Percentiles rank a stretch among this genome's conserved stretches.
Conservation (phyloP, 768 basidiomycete genomes). For the Tricholoma bakamatsutake region DNA sequence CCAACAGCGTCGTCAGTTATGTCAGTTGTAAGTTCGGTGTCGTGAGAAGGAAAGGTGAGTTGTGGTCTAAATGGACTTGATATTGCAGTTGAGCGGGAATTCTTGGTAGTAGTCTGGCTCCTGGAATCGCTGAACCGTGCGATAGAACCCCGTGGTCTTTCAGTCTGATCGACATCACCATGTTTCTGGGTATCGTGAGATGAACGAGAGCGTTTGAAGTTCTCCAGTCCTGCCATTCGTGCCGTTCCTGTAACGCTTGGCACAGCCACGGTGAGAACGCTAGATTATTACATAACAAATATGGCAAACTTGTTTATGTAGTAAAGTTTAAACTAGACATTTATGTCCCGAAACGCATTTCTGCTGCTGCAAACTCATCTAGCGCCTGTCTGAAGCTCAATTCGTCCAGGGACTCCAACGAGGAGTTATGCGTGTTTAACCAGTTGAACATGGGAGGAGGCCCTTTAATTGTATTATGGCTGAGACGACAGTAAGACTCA, state of each 20-base stretch:
- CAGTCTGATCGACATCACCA: background rate
- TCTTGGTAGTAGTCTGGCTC: background rate
- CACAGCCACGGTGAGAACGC: background rate
- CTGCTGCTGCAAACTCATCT: slow-evolving; percentile 66
- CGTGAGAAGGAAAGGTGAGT: background rate
- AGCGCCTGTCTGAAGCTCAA: slow-evolving; percentile 60
- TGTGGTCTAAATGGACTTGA: background rate
- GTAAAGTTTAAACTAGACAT: slow-evolving; percentile 4
- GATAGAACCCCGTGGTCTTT: background rate
- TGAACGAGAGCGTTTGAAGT: background rate
- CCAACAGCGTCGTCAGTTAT: slow-evolving; percentile 4
- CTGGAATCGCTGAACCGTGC: background rate
- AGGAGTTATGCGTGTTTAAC: background rate
- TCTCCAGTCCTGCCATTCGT: background rate
- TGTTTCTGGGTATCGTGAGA: background rate
- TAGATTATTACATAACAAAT: too few relatives aligned
- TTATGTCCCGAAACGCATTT: slow-evolving; percentile 77
- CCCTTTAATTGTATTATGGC: slow-evolving; percentile 21
- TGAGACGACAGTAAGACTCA: slow-evolving; percentile 7
- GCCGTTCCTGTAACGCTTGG: background rate
- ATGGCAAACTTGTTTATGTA: background rate
- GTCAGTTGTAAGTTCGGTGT: slow-evolving; percentile 4
- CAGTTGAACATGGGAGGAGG: background rate
- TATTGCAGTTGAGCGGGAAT: background rate
- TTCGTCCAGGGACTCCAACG: slow-evolving; percentile 37